Percentiles rank a stretch among this genome's conserved stretches.
phyloP scores from a whole-genome alignment of 192 early-diverging fungal genomes.

The Umbelopsis sp. region DNA sequence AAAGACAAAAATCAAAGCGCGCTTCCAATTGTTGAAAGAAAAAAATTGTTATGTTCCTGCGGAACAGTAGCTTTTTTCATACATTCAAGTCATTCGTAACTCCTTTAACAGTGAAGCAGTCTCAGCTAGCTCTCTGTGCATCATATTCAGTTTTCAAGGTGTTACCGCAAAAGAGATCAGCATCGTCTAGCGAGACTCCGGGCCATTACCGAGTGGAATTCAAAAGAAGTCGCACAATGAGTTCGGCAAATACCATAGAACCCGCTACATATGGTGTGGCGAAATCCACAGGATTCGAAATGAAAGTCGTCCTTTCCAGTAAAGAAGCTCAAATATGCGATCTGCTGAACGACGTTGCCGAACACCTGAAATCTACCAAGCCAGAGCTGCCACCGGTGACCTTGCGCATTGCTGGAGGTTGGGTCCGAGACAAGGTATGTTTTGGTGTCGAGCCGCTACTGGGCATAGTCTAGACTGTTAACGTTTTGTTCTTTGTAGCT shows the following conservation, averaged over 20 bases:
- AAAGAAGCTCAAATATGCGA: conserved; percentile 71
- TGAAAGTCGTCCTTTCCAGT: conserved; percentile 57
- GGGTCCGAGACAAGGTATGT: conserved; percentile 95
- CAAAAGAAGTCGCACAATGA: conserved; percentile 1
- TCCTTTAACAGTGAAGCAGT: neutral
- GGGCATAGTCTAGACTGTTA: neutral
- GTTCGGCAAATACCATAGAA: neutral
- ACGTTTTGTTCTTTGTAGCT: conserved; percentile 48
- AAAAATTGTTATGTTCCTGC: conserved; percentile 10
- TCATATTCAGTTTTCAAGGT: neutral
- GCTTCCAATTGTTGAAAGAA: neutral
- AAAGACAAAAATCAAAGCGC: neutral
- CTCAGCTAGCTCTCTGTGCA: neutral
- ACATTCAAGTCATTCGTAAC: neutral
- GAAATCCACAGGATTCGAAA: conserved; percentile 22
- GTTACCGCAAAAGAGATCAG: conserved; percentile 18
- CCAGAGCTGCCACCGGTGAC: conserved; percentile 56
- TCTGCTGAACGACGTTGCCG: conserved; percentile 63
- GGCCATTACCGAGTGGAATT: neutral
- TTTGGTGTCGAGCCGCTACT: neutral
- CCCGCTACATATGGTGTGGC: conserved; percentile 27
- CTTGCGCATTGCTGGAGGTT: conserved; percentile 94
- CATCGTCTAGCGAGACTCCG: conserved; percentile 10
- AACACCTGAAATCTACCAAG: conserved; percentile 49
- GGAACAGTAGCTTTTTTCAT: neutral